Evolutionary conservation across 306 rosid genomes (phyloP).

Genomic region (cucumber (Cucumis sativus)): DNA sequence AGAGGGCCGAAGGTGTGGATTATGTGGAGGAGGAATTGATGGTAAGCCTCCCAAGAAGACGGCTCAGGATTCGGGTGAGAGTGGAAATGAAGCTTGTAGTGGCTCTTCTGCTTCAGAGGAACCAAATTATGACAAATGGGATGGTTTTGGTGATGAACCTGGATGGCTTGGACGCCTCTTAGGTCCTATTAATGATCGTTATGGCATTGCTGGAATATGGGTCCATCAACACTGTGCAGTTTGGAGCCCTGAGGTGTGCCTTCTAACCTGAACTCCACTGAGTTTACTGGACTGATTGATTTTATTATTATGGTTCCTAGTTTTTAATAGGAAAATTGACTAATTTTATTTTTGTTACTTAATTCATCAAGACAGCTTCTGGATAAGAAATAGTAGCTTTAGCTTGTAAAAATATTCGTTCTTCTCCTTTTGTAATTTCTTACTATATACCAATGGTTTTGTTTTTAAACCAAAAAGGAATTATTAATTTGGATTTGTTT

Average conservation of each 20-base stretch:
- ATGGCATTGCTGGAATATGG: slow-evolving; percentile 96
- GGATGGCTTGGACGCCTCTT: slow-evolving; percentile 93
- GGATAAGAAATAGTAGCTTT: not conserved
- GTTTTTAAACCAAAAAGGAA: not conserved
- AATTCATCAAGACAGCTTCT: not conserved
- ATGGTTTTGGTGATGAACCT: slow-evolving; percentile 89
- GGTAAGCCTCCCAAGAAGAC: slow-evolving; percentile 78
- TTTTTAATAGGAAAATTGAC: not conserved
- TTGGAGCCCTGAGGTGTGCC: slow-evolving; percentile 97
- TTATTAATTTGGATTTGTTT: not conserved
- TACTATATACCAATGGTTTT: too few species aligned
- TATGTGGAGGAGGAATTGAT: slow-evolving; percentile 93
- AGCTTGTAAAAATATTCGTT: not conserved
- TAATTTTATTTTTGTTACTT: not conserved
- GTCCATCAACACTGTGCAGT: slow-evolving; percentile 98
- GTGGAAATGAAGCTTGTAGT: slow-evolving; percentile 71
- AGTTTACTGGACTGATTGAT: not conserved
- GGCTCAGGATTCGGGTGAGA: slow-evolving; percentile 57
- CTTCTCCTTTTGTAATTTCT: too few species aligned
- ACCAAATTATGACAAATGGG: slow-evolving; percentile 79
- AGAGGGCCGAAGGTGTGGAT: slow-evolving; percentile 84
- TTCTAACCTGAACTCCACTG: slow-evolving; percentile 12
- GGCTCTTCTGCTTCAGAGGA: slow-evolving; percentile 81
- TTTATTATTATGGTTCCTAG: not conserved
- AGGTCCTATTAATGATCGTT: slow-evolving; percentile 86